These are phyloP conservation scores for Xylariaceae sp. DNA, from an alignment of 2,329 filamentous ascomycete genomes.

Conservation along the genomic window DNA sequence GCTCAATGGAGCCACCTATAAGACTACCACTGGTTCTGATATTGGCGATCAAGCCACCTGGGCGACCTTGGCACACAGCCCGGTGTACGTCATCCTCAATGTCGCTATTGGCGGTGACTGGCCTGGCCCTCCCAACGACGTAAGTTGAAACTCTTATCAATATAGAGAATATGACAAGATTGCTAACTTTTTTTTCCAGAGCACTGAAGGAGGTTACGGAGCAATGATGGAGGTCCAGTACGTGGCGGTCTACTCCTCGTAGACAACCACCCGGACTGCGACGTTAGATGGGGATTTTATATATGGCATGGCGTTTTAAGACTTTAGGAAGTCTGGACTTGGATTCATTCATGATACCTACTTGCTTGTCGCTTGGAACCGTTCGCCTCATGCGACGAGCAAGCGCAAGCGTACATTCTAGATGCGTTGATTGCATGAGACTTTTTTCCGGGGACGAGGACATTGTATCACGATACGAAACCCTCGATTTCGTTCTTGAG, in stretches of 20 bases:
- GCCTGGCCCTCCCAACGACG: slow-evolving; percentile 28
- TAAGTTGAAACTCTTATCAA: slow-evolving; percentile 15
- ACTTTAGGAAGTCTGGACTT: slow-evolving; percentile 7
- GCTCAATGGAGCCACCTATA: slow-evolving; percentile 40
- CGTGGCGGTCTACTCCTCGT: slow-evolving; percentile 27
- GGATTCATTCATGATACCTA: slow-evolving; percentile 20
- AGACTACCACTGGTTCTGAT: slow-evolving; percentile 38
- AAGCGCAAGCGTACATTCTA: neutral
- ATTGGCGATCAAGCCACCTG: slow-evolving; percentile 44
- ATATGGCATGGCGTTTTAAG: slow-evolving; percentile 19
- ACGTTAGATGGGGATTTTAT: slow-evolving; percentile 8
- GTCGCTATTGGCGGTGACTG: slow-evolving; percentile 51
- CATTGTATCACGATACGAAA: neutral
- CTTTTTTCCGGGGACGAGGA: neutral
- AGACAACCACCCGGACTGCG: slow-evolving; percentile 3
- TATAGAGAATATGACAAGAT: too few species aligned
- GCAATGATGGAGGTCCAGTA: slow-evolving; percentile 30
- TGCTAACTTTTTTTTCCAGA: slow-evolving; percentile 13
- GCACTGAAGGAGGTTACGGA: slow-evolving; percentile 25
- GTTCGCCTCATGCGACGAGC: neutral
- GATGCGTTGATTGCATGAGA: neutral
- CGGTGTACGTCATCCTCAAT: slow-evolving; percentile 49
- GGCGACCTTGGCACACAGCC: slow-evolving; percentile 44
- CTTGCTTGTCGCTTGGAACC: slow-evolving; percentile 10
- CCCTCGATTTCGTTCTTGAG: neutral